Evolutionary conservation across 345 rosid genomes (phyloP), one percentile per base, ranked within the genome.

Genomic region (Syzygium aqueum): DNA sequence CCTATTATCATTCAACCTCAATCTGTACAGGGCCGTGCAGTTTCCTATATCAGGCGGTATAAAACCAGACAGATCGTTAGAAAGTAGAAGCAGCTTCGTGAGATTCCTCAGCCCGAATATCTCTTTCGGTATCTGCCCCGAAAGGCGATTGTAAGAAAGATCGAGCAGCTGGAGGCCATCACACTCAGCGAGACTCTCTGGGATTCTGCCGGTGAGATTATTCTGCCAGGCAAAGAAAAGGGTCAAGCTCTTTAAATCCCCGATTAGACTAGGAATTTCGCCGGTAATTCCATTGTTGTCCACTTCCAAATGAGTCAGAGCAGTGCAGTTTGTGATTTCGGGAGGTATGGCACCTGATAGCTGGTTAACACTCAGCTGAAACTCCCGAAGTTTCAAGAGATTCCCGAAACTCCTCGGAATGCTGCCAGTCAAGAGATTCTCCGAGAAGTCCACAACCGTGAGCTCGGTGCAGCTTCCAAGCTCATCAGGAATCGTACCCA

Each of bases 141-240:
- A 91, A 84, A 96, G 94, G 88, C 84, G 92, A 91, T 97, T 97
- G 91, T 93, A 95, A 37, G 99, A 97, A n/a, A 97, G 90, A 90
- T 97, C 99, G 51, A 97, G 93, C 85, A 98, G 97, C 91, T 97
- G 94, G 88, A 97, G 99, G 84, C 94, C 94, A 90, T 84, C 86
- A 77, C 99, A 96, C 85, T 89, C 90, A 12, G 98, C 92, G 49
- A 96, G 90, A 78, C 96, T 93, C 88, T 89, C 92, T 2, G 98
- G 99, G 50, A 97, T 90, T 21, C 86, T 92, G 37, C 99, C 98
- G 21, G 97, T 94, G 53, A 97, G 93, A 89, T 90, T 93, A 89
- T 97, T 97, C 91, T 94, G 92, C 99, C 99, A 97, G 52, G 99
- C 96, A 86, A 95, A 97, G 91, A 97, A 95, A 83, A 95, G 90